Base-by-base conservation (phyloP, 805 yeast species). In the Kodamaea fukazawae region DNA sequence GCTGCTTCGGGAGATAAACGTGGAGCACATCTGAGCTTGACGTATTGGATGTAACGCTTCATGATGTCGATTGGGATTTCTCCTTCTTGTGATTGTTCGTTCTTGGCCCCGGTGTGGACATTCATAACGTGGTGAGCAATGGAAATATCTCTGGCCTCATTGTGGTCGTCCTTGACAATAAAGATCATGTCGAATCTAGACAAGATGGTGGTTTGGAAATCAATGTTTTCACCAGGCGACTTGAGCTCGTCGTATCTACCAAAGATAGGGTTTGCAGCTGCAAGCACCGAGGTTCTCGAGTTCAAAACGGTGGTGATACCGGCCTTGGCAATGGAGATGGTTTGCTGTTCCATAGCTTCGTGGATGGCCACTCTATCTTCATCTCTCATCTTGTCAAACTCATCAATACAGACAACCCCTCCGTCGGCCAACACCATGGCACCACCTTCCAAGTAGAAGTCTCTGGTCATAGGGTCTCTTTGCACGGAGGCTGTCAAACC, bases 371-470 rank as follows among this genome's bases (percentile, higher is more conserved):
- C 98, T 58, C 99, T 77, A 64, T 93, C 99, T 60, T 93, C 98
- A 57, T 93, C 99, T 60, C 98, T 76, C 99, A 93, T 93, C 71
- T 93, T 93, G 63, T 93, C 99, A 58, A 93, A 93, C 74, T 93
- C 99, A 71, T 93, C 99, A 57, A 93, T 93, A 75, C 98, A 93
- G 34, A 91, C 97, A 36, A 93, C 97, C 49, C 99, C 99, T 29
- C 98, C 98, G 67, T 93, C 99, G 0, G 99, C 99, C 36, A 93
- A 71, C n/a, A 93, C 99, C 97, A 93, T 90, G 7, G 99, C 99
- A 65, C 99, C 99, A 44, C 99, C 99, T 75, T 93, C 99, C 39
- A 93, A 70, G 60, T 86, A 91, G 61, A 91, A 93, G 53, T 93
- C 99, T 47, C 96, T 71, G 0, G 96, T 86, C 16, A 73, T 70